These are phyloP conservation scores for Colletotrichum brevisporum DNA, from an alignment of 2,329 filamentous ascomycete species.

Conservation along the genomic window DNA sequence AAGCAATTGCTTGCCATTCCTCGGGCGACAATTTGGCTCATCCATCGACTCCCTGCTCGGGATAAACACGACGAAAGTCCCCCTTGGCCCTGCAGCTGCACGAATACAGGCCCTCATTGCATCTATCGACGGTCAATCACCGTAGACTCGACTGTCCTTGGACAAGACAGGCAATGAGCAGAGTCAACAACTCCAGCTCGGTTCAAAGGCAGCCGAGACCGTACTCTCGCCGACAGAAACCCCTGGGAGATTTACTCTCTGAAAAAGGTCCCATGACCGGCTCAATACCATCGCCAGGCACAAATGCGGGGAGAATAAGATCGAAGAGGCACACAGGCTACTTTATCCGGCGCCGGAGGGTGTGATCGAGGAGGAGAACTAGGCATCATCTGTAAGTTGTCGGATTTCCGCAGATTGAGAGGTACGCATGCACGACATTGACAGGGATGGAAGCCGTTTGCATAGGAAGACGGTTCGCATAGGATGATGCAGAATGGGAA, in stretches of 20 bases:
- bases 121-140: too few relatives aligned
- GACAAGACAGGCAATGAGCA: too few relatives aligned
- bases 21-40: too few relatives aligned
- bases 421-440: slow-evolving; percentile 12
- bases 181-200: not conserved
- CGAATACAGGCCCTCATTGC: too few relatives aligned
- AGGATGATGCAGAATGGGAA: not conserved
- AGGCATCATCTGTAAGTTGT: not conserved
- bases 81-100: too few relatives aligned
- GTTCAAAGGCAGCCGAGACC: not conserved
- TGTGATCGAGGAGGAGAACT: not conserved
- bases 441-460: not conserved
- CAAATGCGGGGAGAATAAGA: not conserved
- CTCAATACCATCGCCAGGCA: not conserved
- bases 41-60: not conserved
- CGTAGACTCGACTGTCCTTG: too few relatives aligned
- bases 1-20: not conserved
- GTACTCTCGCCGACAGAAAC: not conserved
- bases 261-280: not conserved
- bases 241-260: too few relatives aligned
- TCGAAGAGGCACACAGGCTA: not conserved
- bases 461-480: too few relatives aligned
- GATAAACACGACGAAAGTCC: not conserved
- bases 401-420: not conserved
- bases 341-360: slow-evolving; percentile 6